Evolutionary conservation across 2,329 filamentous ascomycete genomes (phyloP), one percentile per base, ranked within the genome.

Genomic region (Colletotrichum acutatum): DNA sequence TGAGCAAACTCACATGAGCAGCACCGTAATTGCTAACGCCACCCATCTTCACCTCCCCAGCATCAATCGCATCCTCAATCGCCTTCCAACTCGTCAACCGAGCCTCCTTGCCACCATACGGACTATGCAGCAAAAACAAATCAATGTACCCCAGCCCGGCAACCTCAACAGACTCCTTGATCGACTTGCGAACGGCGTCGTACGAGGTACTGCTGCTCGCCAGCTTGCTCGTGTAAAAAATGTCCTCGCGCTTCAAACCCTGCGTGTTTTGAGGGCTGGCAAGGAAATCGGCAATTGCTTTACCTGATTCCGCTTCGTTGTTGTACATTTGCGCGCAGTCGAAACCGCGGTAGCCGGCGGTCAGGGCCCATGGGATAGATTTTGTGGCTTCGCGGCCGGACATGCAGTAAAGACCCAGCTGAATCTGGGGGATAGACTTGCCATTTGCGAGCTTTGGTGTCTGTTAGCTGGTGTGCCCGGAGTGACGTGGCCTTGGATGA

Each of bases 201-300:
- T 95, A 96, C 5, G 88, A 87, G 1, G 86, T 86, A 77, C 83
- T 84, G 78, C 91, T 94, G 71, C 87, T 90, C 1, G 90, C 90
- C 16, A 97, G 87, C 84, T 97, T 97, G 46, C 92, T 93, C 0
- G 94, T 97, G 80, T 94, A 95, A 82, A 94, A 94, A 66, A 97
- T 85, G 77, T 95, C 91, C 69, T 91, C 88, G 5, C 94, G 88
- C 75, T 85, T 88, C 32, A 95, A 80, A 0, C 84, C 86, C 0
- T 84, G 77, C 0, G 81, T 83, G 74, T 90, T 90, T 14, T 83
- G 82, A 3, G 77, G 78, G 65, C 84, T 83, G 49, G 82, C 77
- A 4, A 94, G 82, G 76, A 89, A 93, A 24, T 86, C 83, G 3
- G 80, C 80, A 74, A 97, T 92, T 9, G 92, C 91, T 37, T 86